Conservation (phyloP, 257 asterid species). For the Cinchona pubescens region DNA sequence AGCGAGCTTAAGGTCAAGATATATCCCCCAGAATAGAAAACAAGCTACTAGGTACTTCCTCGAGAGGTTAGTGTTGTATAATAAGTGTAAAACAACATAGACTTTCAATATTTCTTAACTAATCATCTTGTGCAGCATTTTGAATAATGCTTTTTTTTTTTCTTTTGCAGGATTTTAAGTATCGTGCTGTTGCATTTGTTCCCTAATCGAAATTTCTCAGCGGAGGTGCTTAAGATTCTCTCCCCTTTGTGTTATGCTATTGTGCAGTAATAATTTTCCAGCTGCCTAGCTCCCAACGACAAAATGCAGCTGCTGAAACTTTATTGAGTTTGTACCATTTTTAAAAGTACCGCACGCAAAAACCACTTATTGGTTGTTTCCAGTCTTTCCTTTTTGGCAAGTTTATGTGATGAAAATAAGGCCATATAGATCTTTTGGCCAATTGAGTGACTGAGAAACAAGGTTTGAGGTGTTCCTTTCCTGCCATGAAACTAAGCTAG, state of each 20-base stretch:
- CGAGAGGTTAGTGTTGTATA: background rate
- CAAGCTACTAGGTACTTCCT: background rate
- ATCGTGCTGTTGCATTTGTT: background rate
- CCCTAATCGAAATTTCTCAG: too few relatives aligned
- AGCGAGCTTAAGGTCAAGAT: constrained; percentile 9
- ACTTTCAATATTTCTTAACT: background rate
- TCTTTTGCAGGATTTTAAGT: background rate
- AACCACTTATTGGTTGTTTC: background rate
- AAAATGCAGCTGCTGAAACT: background rate
- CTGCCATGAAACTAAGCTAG: background rate
- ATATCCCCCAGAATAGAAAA: constrained; percentile 20
- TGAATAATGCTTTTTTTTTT: background rate
- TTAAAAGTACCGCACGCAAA: background rate
- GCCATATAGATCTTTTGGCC: background rate
- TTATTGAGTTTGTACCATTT: background rate
- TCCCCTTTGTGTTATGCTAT: background rate
- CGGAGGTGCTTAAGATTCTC: background rate
- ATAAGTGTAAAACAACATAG: background rate
- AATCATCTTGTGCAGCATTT: background rate
- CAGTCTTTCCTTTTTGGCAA: background rate
- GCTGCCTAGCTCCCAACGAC: background rate
- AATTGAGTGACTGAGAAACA: background rate
- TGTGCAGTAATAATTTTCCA: background rate
- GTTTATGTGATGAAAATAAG: background rate
- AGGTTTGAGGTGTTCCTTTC: background rate